Percentiles rank a stretch among this genome's conserved stretches.
Conservation (phyloP, 495 filamentous ascomycete genomes). For the Trichoderma reesei region DNA sequence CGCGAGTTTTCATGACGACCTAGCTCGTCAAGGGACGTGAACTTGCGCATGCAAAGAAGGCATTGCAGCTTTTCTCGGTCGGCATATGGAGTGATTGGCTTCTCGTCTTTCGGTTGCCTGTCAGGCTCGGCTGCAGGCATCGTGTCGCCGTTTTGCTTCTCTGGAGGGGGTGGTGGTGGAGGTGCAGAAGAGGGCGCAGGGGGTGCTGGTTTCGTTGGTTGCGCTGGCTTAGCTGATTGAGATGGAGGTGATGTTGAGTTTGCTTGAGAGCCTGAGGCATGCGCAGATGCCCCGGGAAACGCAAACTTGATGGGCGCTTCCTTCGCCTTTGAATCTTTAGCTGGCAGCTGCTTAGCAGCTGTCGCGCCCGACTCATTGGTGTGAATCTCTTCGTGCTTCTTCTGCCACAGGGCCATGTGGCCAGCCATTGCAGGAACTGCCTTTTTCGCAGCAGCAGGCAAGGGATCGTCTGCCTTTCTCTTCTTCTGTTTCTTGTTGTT, state of each 20-base stretch:
- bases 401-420: slow-evolving; percentile 81
- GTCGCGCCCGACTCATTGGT: slow-evolving; percentile 31
- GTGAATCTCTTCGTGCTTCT: slow-evolving; percentile 77
- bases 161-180: neutral
- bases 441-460: slow-evolving; percentile 40
- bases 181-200: neutral
- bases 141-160: neutral
- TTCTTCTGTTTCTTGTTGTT: slow-evolving; percentile 59
- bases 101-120: slow-evolving; percentile 25
- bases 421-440: slow-evolving; percentile 39
- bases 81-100: slow-evolving; percentile 19
- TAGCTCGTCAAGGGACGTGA: slow-evolving; percentile 16
- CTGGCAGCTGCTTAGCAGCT: neutral
- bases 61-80: slow-evolving; percentile 26
- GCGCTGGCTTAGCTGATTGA: neutral
- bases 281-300: slow-evolving; percentile 12
- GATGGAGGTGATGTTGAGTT: neutral
- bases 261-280: neutral
- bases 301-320: slow-evolving; percentile 11
- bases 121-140: neutral
- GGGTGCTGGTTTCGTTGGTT: neutral
- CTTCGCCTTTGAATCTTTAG: neutral
- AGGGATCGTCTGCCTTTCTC: slow-evolving; percentile 48
- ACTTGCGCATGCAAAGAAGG: slow-evolving; percentile 24
- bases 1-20: slow-evolving; percentile 24